These are phyloP conservation scores for Mycena kentingensis DNA, from an alignment of 768 basidiomycete species.

Conservation along the genomic window DNA sequence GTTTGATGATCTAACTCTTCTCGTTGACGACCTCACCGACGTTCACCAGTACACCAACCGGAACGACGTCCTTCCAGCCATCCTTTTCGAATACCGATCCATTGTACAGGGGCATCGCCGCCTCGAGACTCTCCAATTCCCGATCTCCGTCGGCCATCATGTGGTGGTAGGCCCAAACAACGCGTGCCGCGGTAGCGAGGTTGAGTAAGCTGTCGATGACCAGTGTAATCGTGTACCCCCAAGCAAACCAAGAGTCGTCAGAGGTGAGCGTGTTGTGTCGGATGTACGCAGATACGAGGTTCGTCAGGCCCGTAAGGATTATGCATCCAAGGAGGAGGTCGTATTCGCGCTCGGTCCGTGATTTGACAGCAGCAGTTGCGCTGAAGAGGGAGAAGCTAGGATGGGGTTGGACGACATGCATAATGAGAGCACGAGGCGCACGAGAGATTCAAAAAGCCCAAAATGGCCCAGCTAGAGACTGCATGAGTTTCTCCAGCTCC, in stretches of 20 bases:
- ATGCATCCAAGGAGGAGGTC: constrained; percentile 11
- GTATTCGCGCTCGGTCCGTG: not conserved
- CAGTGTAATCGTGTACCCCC: constrained; percentile 3
- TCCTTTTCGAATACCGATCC: too few relatives aligned
- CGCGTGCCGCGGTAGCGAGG: constrained; percentile 5
- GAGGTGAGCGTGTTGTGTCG: not conserved
- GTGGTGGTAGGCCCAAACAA: not conserved
- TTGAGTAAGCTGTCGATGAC: constrained; percentile 8
- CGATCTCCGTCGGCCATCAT: too few relatives aligned
- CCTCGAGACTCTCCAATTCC: not conserved
- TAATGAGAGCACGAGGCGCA: not conserved
- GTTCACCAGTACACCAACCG: too few relatives aligned
- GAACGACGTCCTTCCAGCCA: too few relatives aligned
- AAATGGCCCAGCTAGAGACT: too few relatives aligned
- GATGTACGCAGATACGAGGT: constrained; percentile 11
- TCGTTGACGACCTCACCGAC: too few relatives aligned
- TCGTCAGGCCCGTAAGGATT: constrained; percentile 1
- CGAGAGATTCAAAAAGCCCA: constrained; percentile 8
- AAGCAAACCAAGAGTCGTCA: constrained; percentile 8
- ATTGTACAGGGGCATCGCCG: not conserved
- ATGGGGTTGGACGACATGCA: not conserved
- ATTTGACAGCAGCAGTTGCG: constrained; percentile 1
- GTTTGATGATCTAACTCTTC: too few relatives aligned
- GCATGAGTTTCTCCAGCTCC: too few relatives aligned
- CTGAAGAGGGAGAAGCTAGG: constrained; percentile 7